Conservation (phyloP, 306 rosid genomes). For the Gastrolobium bilobum region DNA sequence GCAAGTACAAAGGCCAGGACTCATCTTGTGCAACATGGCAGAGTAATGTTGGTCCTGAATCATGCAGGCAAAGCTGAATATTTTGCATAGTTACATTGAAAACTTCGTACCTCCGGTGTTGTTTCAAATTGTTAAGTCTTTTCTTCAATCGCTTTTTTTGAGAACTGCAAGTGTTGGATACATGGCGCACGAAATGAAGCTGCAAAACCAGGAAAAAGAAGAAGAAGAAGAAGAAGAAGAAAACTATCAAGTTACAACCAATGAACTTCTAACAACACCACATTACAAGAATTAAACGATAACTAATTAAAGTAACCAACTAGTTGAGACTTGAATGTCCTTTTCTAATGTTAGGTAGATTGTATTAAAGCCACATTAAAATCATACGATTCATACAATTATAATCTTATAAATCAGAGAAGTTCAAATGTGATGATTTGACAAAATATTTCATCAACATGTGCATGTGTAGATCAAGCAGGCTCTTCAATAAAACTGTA, state of each 20-base stretch:
- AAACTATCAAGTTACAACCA: not conserved
- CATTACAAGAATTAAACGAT: constrained; percentile 3
- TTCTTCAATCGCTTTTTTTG: constrained; percentile 60
- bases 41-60: not conserved
- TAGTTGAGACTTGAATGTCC: not conserved
- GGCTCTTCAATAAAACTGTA: not conserved
- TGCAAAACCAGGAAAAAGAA: constrained; percentile 40
- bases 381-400: not conserved
- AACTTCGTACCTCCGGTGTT: constrained; percentile 56
- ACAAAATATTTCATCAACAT: not conserved
- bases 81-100: constrained; percentile 20
- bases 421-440: not conserved
- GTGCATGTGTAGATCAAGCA: not conserved
- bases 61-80: not conserved
- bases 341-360: not conserved
- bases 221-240: no score
- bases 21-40: constrained; percentile 13
- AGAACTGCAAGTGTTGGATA: constrained; percentile 62
- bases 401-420: not conserved
- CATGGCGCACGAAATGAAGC: constrained; percentile 81
- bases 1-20: constrained; percentile 14
- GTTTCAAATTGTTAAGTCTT: constrained; percentile 45
- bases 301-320: not conserved
- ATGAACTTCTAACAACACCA: not conserved
- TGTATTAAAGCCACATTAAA: constrained; percentile 6